Base-by-base conservation (phyloP, 1,139 yeast species). In the Komagataea norvegica region DNA sequence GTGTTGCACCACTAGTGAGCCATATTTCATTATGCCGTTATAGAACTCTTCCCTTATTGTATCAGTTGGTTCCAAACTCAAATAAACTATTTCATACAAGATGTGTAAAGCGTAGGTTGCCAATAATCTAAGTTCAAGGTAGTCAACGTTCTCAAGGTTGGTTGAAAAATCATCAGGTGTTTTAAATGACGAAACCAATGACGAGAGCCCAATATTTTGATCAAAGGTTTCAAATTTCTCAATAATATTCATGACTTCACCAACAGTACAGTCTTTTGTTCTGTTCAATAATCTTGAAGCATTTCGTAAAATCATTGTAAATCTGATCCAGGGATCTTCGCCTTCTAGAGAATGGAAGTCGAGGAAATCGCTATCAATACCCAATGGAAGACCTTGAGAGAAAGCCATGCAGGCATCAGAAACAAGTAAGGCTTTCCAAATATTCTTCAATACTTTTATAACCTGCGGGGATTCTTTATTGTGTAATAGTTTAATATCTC, bases 361-460 rank as follows among this genome's bases (percentile, higher is more conserved):
- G 15, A 51, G 43, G 21, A 39, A 47, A 2, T 45, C 41, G 10
- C 47, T 54, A 9, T 52, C 47, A 10, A 52, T 37, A 5, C 48
- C 33, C 23, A 58, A 30, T 2, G 61, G 60, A 6, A 50, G 36
- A 1, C 67, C 67, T 18, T 50, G 41, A 16, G 51, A 43, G 21
- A 57, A 47, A 0, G 66, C 49, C 1, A 51, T 15, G 2, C 41
- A 37, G 10, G 56, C 49, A 45, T 64, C 68, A 13, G 46, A 45
- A n/a, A 38, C 45, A 20, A 61, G 31, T 3, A 55, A 42, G 42
- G 52, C 44, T 4, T 45, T 37, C 61, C 65, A 62, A 16, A 59
- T 40, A 5, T 49, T 43, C 33, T 54, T 52, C 18, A 61, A 17
- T 1, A 50, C 25, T 2, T 29, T 33, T 13, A 62, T 59, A 3